Conservation (phyloP, 768 basidiomycete species). For the Hydnum rufescens region DNA sequence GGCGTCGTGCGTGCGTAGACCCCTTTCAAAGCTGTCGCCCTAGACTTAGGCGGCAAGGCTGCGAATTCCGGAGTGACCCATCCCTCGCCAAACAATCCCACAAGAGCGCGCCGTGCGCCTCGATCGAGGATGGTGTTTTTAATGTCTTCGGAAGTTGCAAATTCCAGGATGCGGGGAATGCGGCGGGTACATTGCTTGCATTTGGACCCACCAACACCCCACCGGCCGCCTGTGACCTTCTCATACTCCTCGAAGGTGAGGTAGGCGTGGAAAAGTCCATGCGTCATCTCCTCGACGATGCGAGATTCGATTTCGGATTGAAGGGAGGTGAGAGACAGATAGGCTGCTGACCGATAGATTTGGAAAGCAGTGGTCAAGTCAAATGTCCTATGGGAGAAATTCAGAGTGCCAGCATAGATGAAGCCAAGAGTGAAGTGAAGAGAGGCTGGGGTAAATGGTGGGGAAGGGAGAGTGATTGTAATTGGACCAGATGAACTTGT, state of each 20-base stretch:
- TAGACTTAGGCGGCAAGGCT: constrained; percentile 37
- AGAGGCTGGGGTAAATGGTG: constrained; percentile 87
- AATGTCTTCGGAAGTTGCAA: constrained; percentile 58
- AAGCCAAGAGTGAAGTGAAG: constrained; percentile 88
- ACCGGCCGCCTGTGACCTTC: constrained; percentile 45
- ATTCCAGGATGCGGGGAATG: constrained; percentile 66
- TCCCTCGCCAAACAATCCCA: constrained; percentile 70
- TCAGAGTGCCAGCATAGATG: constrained; percentile 85
- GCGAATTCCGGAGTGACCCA: constrained; percentile 80
- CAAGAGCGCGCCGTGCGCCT: constrained; percentile 53
- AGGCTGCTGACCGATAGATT: constrained; percentile 65
- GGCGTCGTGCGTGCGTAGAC: constrained; percentile 50
- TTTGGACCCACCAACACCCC: constrained; percentile 69
- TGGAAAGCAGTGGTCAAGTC: constrained; percentile 84
- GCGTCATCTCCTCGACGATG: constrained; percentile 73
- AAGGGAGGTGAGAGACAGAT: constrained; percentile 55
- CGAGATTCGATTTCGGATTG: constrained; percentile 64
- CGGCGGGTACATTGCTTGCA: constrained; percentile 71
- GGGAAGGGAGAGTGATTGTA: constrained; percentile 59
- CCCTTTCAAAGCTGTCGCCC: constrained; percentile 52
- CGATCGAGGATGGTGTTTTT: constrained; percentile 49
- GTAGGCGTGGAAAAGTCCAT: constrained; percentile 74
- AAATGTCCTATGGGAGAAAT: constrained; percentile 81
- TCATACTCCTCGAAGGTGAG: constrained; percentile 67
- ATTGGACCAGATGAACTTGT: constrained; percentile 25